Evolutionary conservation across 1,284 basidiomycete species (phyloP).

Genomic region (Vanrija sp.): DNA sequence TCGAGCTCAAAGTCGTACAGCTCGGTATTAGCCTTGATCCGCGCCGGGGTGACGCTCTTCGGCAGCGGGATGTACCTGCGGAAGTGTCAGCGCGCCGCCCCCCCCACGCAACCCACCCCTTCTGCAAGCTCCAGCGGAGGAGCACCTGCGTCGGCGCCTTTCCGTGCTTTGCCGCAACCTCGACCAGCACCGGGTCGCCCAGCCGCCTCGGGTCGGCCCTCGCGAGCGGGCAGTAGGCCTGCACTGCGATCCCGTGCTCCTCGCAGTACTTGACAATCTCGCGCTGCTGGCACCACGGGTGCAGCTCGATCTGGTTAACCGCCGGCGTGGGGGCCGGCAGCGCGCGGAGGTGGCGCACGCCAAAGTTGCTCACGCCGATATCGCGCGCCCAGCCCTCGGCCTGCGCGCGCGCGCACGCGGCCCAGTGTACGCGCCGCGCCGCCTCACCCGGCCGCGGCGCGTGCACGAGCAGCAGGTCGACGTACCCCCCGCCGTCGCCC

Average conservation of each 20-base stretch:
- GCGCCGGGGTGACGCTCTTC: constrained; percentile 64
- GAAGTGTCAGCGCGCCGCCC: constrained; percentile 1
- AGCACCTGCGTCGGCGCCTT: constrained; percentile 69
- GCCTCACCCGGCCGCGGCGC: constrained; percentile 29
- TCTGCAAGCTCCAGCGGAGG: constrained; percentile 77
- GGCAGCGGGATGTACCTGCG: constrained; percentile 65
- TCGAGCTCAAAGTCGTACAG: constrained; percentile 67
- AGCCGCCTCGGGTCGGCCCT: constrained; percentile 55
- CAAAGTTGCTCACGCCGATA: constrained; percentile 75
- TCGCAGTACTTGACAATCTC: constrained; percentile 73
- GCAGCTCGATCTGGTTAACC: constrained; percentile 76
- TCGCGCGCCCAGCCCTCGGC: constrained; percentile 62
- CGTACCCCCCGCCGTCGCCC: constrained; percentile 49
- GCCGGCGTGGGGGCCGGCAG: constrained; percentile 64
- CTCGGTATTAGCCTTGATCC: constrained; percentile 66
- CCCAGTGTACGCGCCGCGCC: constrained; percentile 37
- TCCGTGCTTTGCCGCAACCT: constrained; percentile 59
- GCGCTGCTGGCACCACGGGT: constrained; percentile 69
- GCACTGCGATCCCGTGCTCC: constrained; percentile 62
- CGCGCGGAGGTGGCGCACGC: constrained; percentile 71
- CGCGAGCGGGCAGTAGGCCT: constrained; percentile 73
- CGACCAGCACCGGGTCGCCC: constrained; percentile 56
- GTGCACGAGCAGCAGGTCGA: constrained; percentile 75
- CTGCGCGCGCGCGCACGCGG: constrained; percentile 43
- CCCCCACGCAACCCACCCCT: constrained; percentile 56